phyloP scores from a whole-genome alignment of 1,284 basidiomycete species.

The Volvariella volvacea region DNA sequence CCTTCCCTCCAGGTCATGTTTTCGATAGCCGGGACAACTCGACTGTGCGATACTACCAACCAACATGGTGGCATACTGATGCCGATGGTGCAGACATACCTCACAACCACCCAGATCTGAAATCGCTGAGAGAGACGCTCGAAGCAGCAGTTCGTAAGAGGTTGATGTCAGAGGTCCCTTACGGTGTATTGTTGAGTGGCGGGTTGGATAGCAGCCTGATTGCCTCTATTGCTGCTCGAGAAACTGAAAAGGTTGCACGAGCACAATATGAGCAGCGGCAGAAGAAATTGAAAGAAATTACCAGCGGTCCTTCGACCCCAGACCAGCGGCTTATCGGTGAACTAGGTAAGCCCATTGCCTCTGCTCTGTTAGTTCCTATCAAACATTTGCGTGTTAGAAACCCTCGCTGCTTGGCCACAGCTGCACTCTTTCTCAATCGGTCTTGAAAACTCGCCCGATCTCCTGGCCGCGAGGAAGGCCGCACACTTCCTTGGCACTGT shows the following conservation, averaged over 20 bases:
- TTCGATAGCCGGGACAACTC: conserved; percentile 80
- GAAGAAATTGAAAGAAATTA: conserved; percentile 44
- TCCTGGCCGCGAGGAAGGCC: conserved; percentile 90
- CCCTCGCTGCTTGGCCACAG: conserved; percentile 89
- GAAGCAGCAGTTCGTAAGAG: conserved; percentile 94
- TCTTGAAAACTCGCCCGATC: conserved; percentile 91
- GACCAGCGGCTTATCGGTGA: conserved; percentile 37
- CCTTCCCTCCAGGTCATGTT: conserved; percentile 97
- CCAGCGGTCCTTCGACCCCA: conserved; percentile 56
- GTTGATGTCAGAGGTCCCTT: conserved; percentile 98
- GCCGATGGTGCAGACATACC: conserved; percentile 59
- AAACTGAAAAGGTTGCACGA: conserved; percentile 88
- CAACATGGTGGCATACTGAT: conserved; percentile 83
- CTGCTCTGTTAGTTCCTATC: conserved; percentile 1
- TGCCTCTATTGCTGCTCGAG: conserved; percentile 92
- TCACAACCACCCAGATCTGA: conserved; percentile 63
- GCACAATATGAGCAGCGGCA: conserved; percentile 72
- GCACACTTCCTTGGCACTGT: conserved; percentile 92
- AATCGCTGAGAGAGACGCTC: conserved; percentile 71
- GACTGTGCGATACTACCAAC: conserved; percentile 79
- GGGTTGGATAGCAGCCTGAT: conserved; percentile 96
- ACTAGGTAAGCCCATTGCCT: conserved; percentile 35
- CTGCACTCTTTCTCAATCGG: conserved; percentile 99
- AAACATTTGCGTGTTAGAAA: conserved; percentile 30
- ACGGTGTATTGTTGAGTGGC: conserved; percentile 93